phyloP scores from a whole-genome alignment of 139 green algal species.

The Tetradesmus lagerheimii region DNA sequence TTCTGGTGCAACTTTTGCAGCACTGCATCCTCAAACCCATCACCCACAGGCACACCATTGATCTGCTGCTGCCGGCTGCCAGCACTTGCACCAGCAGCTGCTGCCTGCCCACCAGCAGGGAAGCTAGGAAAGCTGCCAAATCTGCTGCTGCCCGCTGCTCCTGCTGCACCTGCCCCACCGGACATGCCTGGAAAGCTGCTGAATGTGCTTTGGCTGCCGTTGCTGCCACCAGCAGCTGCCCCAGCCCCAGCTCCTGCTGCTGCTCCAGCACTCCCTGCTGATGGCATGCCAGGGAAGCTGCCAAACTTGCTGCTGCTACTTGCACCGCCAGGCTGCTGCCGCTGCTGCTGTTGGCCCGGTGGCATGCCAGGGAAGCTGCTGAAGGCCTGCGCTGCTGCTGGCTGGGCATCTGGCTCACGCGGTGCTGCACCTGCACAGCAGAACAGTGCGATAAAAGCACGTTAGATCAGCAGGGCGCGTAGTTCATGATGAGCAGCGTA shows the following conservation, averaged over 20 bases:
- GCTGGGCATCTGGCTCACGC: background rate
- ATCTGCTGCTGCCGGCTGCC: background rate
- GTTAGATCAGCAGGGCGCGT: no score
- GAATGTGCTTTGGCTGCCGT: background rate
- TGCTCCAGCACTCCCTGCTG: background rate
- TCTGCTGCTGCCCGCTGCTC: conserved; percentile 7
- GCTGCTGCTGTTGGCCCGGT: background rate
- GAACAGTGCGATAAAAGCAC: background rate
- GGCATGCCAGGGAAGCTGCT: conserved; percentile 11
- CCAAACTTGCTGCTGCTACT: background rate
- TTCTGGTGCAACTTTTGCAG: conserved; percentile 27
- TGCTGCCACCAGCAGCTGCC: conserved; percentile 1
- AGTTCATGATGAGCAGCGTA: no score
- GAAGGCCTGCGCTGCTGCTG: background rate
- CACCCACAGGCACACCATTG: conserved; percentile 9
- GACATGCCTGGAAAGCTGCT: conserved; percentile 27
- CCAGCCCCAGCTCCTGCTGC: background rate
- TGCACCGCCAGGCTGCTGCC: background rate
- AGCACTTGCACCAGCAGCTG: background rate
- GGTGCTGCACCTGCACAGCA: conserved; percentile 1
- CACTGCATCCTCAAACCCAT: conserved; percentile 24
- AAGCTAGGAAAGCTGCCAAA: conserved; percentile 26
- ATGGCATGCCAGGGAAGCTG: conserved; percentile 18
- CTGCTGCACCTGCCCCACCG: background rate
- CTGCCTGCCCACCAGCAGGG: background rate